These are phyloP conservation scores for Acrodontium crateriforme DNA, from an alignment of 2,329 filamentous ascomycete genomes.

Conservation along the genomic window DNA sequence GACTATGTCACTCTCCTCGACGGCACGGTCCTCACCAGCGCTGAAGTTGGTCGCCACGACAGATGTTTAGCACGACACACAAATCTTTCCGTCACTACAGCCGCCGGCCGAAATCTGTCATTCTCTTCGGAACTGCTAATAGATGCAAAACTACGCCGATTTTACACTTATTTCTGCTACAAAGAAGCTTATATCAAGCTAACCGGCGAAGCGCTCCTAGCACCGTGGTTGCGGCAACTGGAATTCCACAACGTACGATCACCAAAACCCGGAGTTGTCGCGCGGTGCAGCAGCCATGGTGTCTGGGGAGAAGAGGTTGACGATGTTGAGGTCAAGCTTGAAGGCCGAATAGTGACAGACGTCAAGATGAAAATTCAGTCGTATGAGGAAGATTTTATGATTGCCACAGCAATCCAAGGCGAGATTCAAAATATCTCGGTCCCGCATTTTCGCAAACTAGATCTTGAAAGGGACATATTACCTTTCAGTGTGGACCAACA, in stretches of 20 bases:
- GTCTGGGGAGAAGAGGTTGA: slow-evolving; percentile 33
- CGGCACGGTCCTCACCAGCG: slow-evolving; percentile 26
- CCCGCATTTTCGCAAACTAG: slow-evolving; percentile 18
- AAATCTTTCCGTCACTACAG: slow-evolving; percentile 25
- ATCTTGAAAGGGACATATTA: slow-evolving; percentile 18
- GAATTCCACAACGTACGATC: slow-evolving; percentile 53
- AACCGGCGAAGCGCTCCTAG: slow-evolving; percentile 63
- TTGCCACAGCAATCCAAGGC: slow-evolving; percentile 39
- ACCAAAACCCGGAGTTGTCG: slow-evolving; percentile 32
- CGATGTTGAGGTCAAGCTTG: slow-evolving; percentile 38
- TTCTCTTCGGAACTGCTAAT: slow-evolving; percentile 35
- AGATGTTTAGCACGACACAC: slow-evolving; percentile 27
- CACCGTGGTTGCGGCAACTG: slow-evolving; percentile 55
- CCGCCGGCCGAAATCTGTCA: slow-evolving; percentile 20
- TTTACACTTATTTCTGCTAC: slow-evolving; percentile 68
- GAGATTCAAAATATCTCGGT: slow-evolving; percentile 16
- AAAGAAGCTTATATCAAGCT: slow-evolving; percentile 76
- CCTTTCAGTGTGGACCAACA: slow-evolving; percentile 13
- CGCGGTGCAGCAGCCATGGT: slow-evolving; percentile 30
- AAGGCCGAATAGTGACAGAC: slow-evolving; percentile 33
- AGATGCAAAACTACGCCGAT: slow-evolving; percentile 51
- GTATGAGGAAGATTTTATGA: slow-evolving; percentile 45
- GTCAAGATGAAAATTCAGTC: slow-evolving; percentile 44
- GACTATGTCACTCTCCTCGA: slow-evolving; percentile 32
- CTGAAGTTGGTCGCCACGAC: slow-evolving; percentile 30